These are phyloP conservation scores for Pharus latifolius DNA, from an alignment of 176 grass and related monocot species.

Conservation along the genomic window DNA sequence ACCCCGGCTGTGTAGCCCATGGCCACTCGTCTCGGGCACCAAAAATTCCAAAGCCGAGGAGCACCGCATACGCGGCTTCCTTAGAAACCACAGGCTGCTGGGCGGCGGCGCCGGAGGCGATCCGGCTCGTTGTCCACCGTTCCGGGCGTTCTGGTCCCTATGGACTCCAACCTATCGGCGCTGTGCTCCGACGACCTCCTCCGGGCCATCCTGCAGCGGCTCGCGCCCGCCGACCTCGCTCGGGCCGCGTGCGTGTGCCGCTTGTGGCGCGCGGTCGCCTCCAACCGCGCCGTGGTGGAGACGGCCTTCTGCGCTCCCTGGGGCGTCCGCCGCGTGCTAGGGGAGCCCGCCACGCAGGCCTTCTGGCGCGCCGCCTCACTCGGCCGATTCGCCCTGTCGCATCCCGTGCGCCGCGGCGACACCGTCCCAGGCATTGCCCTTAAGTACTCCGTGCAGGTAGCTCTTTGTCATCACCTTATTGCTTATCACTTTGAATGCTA, in stretches of 20 bases:
- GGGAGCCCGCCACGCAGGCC: constrained; percentile 44
- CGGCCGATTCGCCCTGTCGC: constrained; percentile 68
- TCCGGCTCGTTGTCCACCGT: too few relatives aligned
- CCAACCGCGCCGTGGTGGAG: constrained; percentile 59
- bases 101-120: too few relatives aligned
- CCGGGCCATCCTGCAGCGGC: constrained; percentile 50
- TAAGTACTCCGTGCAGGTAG: constrained; percentile 86
- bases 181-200: constrained; percentile 56
- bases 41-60: too few relatives aligned
- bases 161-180: constrained; percentile 40
- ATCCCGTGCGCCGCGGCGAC: constrained; percentile 53
- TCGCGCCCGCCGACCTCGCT: constrained; percentile 53
- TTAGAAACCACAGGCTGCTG: too few relatives aligned
- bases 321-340: constrained; percentile 56
- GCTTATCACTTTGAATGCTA: neutral
- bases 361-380: constrained; percentile 69
- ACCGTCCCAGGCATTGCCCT: constrained; percentile 63
- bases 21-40: too few relatives aligned
- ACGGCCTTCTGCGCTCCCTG: constrained; percentile 56
- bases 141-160: too few relatives aligned
- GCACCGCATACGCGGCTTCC: too few relatives aligned
- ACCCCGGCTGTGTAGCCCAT: too few relatives aligned
- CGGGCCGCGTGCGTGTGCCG: constrained; percentile 83
- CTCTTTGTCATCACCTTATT: neutral
- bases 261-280: constrained; percentile 53